Base-by-base conservation (phyloP, 2,329 filamentous ascomycete genomes). In the Aureobasidium sp. region DNA sequence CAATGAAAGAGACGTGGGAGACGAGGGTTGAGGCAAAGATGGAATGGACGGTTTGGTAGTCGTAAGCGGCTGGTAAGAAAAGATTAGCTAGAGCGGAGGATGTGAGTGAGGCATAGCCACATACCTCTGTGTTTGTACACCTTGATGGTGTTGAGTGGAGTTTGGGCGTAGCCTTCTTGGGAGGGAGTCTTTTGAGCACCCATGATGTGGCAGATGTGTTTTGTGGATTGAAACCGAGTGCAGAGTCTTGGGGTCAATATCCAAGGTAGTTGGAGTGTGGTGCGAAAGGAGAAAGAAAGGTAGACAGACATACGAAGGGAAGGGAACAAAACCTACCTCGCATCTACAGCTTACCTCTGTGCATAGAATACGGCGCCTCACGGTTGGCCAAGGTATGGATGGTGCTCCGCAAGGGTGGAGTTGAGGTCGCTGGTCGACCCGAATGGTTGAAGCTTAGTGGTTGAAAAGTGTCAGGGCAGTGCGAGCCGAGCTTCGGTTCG, bases 51-150 rank as follows among this genome's bases (percentile, higher is more conserved):
- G 51, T 54, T 12, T 32, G 19, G 24, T 54, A 54, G 34, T 48
- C 51, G 24, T 54, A 54, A 11, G 35, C 40, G 24, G 51, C 51
- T 47, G 19, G 11, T 4, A 21, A 2, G 1, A 14, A 29, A 29
- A 11, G 11, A 3, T 30, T 16, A 32, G 27, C 14, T 22, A 7
- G 12, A 5, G 14, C n/a, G 29, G 7, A 8, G 25, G 17, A n/a
- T n/a, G 10, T 12, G 17, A 3, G n/a, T 27, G 30, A 4, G 14
- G 11, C 4, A 21, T 10, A 6, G 16, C 4, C 4, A 10, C 8
- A 17, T 45, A 53, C 50, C 50, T 53, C 51, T 47, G 17, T 54
- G 38, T 32, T 42, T 45, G 34, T 54, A 54, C 11, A 54, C 51
- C 41, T 47, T 47, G 51, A 54, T 47, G 32, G 51, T 44, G 41